These are phyloP conservation scores for Argentina anserina DNA, from an alignment of 306 rosid species.

Conservation along the genomic window DNA sequence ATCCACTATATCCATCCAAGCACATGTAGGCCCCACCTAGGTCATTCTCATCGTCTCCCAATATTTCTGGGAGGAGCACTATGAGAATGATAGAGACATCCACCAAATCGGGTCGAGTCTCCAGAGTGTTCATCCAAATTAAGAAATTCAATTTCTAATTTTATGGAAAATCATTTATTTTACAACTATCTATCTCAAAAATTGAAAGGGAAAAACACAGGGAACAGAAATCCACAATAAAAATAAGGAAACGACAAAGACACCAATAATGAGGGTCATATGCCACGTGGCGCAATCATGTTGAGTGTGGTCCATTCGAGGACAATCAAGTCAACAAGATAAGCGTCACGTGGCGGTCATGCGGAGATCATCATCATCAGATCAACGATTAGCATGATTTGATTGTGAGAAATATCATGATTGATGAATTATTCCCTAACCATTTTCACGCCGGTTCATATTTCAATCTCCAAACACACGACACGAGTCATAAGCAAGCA, in stretches of 20 bases:
- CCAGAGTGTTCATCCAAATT: not conserved
- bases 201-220: not conserved
- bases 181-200: not conserved
- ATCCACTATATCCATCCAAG: not conserved
- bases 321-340: not conserved
- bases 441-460: not conserved
- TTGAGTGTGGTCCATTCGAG: not conserved
- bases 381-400: not conserved
- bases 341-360: conserved; percentile 5
- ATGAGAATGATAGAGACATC: not conserved
- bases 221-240: not conserved
- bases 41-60: not conserved
- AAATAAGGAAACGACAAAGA: not conserved
- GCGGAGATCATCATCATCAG: not conserved
- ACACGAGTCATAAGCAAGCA: not conserved
- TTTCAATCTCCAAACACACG: not conserved
- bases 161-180: not conserved
- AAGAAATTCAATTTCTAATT: not conserved
- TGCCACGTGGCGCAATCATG: conserved; percentile 10
- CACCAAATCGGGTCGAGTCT: not conserved
- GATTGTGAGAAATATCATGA: not conserved
- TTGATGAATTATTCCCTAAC: not conserved
- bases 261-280: not conserved
- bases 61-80: not conserved
- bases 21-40: not conserved